phyloP scores from a whole-genome alignment of 202 grass and related monocot species.

The Zoysia matrella region DNA sequence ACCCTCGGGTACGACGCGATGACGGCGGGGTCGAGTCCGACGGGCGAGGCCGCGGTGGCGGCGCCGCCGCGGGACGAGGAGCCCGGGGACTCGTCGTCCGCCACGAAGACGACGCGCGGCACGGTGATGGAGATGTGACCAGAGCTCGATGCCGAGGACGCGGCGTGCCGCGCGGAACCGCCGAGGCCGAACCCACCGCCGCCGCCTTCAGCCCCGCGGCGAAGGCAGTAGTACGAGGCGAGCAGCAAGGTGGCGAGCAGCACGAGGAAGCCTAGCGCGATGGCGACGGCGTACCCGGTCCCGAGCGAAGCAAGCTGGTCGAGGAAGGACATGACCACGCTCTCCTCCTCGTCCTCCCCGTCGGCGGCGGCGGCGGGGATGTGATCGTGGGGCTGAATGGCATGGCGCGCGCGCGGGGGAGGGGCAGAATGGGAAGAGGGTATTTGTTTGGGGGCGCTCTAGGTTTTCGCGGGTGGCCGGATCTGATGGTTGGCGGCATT shows the following conservation, averaged over 20 bases:
- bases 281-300: constrained; percentile 74
- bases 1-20: constrained; percentile 76
- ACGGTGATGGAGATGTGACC: constrained; percentile 66
- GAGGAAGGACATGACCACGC: constrained; percentile 42
- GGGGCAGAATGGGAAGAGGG: constrained; percentile 34
- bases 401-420: constrained; percentile 32
- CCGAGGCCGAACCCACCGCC: not conserved
- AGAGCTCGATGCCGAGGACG: constrained; percentile 52
- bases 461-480: constrained; percentile 42
- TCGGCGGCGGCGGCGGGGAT: constrained; percentile 26
- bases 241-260: constrained; percentile 68
- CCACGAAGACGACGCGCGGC: constrained; percentile 82
- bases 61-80: constrained; percentile 49
- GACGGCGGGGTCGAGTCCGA: constrained; percentile 66
- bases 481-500: constrained; percentile 56
- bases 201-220: constrained; percentile 19
- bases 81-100: constrained; percentile 71
- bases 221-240: constrained; percentile 67
- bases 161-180: constrained; percentile 2
- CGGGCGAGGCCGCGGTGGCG: constrained; percentile 46
- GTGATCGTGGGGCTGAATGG: constrained; percentile 50
- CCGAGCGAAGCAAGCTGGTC: constrained; percentile 57
- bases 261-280: constrained; percentile 70
- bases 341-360: not conserved
- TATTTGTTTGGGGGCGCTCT: constrained; percentile 43